A percentile compares a stretch with the other conserved stretches of the same genome.
Conservation (phyloP, 345 rosid species). For the Streptanthus diversifolius region DNA sequence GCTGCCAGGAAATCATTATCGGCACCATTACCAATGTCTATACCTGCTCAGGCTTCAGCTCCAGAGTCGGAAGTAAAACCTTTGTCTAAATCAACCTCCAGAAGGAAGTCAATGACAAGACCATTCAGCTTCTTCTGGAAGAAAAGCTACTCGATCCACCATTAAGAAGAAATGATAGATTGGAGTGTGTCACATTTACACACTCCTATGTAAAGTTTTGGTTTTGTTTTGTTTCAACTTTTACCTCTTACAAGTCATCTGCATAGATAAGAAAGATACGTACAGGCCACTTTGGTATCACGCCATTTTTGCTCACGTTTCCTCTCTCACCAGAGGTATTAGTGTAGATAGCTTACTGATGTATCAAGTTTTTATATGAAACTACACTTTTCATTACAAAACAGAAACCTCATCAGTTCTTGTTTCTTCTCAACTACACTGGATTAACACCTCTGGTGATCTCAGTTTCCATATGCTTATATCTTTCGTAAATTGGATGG, state of each 20-base stretch:
- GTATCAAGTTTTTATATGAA: neutral
- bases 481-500: conserved; percentile 78
- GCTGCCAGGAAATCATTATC: conserved; percentile 34
- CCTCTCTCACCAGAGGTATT: neutral
- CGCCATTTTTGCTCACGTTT: conserved; percentile 25
- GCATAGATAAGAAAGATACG: conserved; percentile 49
- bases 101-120: conserved; percentile 62
- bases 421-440: no score
- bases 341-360: conserved; percentile 14
- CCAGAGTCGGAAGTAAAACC: conserved; percentile 33
- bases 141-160: conserved; percentile 77
- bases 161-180: conserved; percentile 30
- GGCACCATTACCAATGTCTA: conserved; percentile 18
- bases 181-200: conserved; percentile 11
- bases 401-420: neutral
- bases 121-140: conserved; percentile 79
- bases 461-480: conserved; percentile 34
- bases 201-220: conserved; percentile 40
- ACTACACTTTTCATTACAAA: neutral
- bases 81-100: conserved; percentile 61
- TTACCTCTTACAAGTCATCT: conserved; percentile 24
- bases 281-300: conserved; percentile 39
- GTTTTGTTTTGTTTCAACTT: conserved; percentile 15
- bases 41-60: conserved; percentile 20
- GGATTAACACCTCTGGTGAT: no score